Conservation (phyloP, 2,329 filamentous ascomycete genomes). For the Fusarium beomiforme region DNA sequence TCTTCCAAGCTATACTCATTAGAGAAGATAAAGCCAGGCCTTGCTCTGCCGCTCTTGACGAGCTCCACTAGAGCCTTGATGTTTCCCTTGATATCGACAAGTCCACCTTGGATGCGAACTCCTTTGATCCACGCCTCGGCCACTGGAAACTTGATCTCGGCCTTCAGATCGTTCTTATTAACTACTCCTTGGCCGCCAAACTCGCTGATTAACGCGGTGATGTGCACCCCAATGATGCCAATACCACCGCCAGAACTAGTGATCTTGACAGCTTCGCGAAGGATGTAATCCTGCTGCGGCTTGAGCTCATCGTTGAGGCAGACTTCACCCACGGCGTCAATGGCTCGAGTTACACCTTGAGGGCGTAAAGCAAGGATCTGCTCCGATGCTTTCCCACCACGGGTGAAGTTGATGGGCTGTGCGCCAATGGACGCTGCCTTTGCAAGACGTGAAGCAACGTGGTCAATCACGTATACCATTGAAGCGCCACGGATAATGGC, state of each 20-base stretch:
- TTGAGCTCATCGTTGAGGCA: conserved; percentile 9
- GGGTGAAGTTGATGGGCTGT: conserved; percentile 24
- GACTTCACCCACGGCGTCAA: conserved; percentile 18
- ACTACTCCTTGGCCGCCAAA: neutral
- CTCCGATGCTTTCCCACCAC: conserved; percentile 17
- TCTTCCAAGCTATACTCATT: conserved; percentile 18
- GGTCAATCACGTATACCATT: conserved; percentile 25
- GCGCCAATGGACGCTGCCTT: conserved; percentile 20
- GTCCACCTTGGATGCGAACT: neutral
- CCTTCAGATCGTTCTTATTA: neutral
- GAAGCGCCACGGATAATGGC: conserved; percentile 25
- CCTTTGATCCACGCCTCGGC: conserved; percentile 3
- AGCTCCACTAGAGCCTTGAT: conserved; percentile 1
- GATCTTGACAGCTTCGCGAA: conserved; percentile 5
- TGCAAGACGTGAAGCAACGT: conserved; percentile 6
- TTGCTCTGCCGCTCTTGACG: conserved; percentile 3
- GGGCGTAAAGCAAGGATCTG: conserved; percentile 22
- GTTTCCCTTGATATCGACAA: neutral
- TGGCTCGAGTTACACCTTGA: neutral
- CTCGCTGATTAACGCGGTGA: neutral
- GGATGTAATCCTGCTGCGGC: conserved; percentile 11
- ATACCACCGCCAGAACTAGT: neutral
- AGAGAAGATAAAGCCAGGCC: conserved; percentile 2
- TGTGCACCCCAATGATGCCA: conserved; percentile 10
- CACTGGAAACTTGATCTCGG: conserved; percentile 5